Evolutionary conservation across 2,329 filamentous ascomycete genomes (phyloP).

Genomic region (Xylariaceae sp.): DNA sequence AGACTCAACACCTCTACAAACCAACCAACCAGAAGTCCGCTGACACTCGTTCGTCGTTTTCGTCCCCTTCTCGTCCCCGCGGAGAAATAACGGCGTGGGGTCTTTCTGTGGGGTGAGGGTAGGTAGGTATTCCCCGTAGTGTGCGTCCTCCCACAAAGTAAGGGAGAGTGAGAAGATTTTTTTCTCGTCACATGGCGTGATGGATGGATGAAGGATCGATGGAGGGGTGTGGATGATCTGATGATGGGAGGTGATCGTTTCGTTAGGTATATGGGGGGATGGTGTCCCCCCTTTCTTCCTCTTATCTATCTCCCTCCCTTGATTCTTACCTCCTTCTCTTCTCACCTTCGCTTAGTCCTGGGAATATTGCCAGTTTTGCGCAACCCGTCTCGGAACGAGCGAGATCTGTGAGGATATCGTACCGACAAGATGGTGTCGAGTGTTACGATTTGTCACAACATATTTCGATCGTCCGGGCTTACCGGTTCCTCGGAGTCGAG

Average conservation of each 20-base stretch:
- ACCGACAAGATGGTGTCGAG: neutral
- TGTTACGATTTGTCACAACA: neutral
- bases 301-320: neutral
- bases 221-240: too few species aligned
- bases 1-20: slow-evolving; percentile 2
- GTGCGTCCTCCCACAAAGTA: neutral
- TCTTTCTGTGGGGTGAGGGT: slow-evolving; percentile 20
- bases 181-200: neutral
- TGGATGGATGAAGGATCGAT: too few species aligned
- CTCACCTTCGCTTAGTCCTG: neutral
- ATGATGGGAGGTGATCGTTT: too few species aligned
- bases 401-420: too few species aligned
- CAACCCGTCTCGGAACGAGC: too few species aligned
- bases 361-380: neutral
- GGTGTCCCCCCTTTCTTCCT: neutral
- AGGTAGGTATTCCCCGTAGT: neutral
- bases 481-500: neutral
- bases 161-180: neutral
- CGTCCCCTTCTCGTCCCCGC: neutral
- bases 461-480: neutral
- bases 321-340: neutral
- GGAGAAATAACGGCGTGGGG: slow-evolving; percentile 24
- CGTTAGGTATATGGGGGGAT: too few species aligned
- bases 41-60: slow-evolving; percentile 24
- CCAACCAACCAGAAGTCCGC: slow-evolving; percentile 25